Evolutionary conservation across 768 basidiomycete genomes (phyloP).

Genomic region (Leccinum imitatum): DNA sequence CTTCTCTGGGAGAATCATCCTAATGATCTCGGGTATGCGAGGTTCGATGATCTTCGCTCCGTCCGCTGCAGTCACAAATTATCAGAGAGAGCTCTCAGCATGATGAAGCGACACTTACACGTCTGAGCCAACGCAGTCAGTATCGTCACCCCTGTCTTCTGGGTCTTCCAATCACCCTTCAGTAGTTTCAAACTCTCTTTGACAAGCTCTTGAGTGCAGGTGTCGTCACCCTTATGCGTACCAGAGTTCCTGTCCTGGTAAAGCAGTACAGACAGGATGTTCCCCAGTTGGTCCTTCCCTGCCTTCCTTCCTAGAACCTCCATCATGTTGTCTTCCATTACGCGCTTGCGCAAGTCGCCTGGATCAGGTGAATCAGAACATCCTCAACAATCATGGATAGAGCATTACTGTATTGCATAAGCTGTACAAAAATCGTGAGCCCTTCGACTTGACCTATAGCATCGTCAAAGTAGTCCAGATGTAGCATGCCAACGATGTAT

Average conservation of each 20-base stretch:
- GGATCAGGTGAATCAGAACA: neutral
- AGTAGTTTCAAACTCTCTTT: slow-evolving; percentile 9
- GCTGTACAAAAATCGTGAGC: slow-evolving; percentile 23
- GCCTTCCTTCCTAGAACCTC: slow-evolving; percentile 20
- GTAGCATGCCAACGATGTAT: slow-evolving; percentile 23
- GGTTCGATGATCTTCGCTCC: neutral
- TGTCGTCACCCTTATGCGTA: neutral
- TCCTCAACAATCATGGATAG: neutral
- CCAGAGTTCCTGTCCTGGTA: slow-evolving; percentile 21
- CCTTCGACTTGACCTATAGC: slow-evolving; percentile 25
- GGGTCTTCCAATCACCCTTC: slow-evolving; percentile 12
- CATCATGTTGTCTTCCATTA: slow-evolving; percentile 17
- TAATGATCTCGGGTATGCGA: neutral
- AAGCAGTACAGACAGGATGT: slow-evolving; percentile 23
- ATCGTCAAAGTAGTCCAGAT: slow-evolving; percentile 27
- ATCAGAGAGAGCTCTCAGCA: neutral
- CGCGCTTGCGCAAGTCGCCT: slow-evolving; percentile 18
- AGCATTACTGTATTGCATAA: slow-evolving; percentile 22
- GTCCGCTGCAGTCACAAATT: neutral
- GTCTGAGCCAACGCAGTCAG: slow-evolving; percentile 25
- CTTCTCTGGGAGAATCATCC: neutral
- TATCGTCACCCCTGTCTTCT: slow-evolving; percentile 26
- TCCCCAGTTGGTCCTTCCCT: slow-evolving; percentile 12
- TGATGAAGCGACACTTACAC: slow-evolving; percentile 1
- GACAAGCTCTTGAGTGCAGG: slow-evolving; percentile 17